Evolutionary conservation across 2,329 filamentous ascomycete species (phyloP).

Genomic region (Falciphora oryzae): DNA sequence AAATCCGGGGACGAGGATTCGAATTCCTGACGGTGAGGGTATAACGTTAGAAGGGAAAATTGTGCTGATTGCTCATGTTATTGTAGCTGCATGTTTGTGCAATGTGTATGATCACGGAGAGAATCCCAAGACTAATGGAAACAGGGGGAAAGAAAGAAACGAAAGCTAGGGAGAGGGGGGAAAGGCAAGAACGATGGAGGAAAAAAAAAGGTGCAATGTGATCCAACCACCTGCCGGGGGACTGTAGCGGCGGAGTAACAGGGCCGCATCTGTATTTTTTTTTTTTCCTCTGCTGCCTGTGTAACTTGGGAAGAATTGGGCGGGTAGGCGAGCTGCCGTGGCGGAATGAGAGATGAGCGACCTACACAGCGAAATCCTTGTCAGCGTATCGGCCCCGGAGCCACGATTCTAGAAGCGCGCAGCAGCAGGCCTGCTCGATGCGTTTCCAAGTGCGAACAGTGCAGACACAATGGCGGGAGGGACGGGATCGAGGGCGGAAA

Average conservation of each 20-base stretch:
- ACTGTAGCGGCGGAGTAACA: background rate
- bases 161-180: background rate
- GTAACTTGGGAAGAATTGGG: constrained; percentile 1
- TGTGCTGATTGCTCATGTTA: background rate
- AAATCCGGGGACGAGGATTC: constrained; percentile 47
- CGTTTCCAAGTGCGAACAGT: background rate
- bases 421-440: background rate
- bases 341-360: constrained; percentile 5
- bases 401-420: background rate
- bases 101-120: background rate
- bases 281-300: background rate
- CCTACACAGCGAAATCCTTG: constrained; percentile 6
- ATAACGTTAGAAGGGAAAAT: background rate
- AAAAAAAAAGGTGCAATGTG: background rate
- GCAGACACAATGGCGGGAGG: background rate
- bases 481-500: background rate
- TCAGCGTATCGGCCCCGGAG: constrained; percentile 4
- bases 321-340: constrained; percentile 4
- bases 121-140: background rate
- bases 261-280: background rate
- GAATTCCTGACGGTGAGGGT: constrained; percentile 43
- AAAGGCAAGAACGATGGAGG: background rate
- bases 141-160: background rate
- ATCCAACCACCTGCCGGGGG: background rate
- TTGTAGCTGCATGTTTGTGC: background rate